Conservation (phyloP, 768 basidiomycete species). For the Lactifluus hygrophoroides region DNA sequence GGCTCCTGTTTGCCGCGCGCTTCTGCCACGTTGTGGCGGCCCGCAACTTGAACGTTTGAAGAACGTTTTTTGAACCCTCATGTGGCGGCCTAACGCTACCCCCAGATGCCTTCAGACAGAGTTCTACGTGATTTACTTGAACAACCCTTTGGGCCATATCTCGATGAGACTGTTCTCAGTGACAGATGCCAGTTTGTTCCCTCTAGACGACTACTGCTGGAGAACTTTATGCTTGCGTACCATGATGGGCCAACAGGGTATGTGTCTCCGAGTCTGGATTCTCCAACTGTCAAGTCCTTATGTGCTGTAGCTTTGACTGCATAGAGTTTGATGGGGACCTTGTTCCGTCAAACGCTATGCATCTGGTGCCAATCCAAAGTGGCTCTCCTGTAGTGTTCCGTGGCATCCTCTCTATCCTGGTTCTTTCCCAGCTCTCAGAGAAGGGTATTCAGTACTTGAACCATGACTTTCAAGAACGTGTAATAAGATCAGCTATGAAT, state of each 20-base stretch:
- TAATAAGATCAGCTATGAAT: slow-evolving; percentile 21
- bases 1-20: too few species aligned
- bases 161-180: slow-evolving; percentile 25
- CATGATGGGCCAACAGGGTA: slow-evolving; percentile 11
- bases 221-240: slow-evolving; percentile 7
- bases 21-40: neutral
- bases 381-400: slow-evolving; percentile 36
- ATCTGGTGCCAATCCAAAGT: neutral
- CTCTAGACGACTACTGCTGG: neutral
- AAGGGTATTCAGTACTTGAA: slow-evolving; percentile 36
- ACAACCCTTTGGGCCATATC: slow-evolving; percentile 29
- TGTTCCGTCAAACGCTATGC: neutral
- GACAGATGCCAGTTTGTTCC: slow-evolving; percentile 13
- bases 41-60: neutral
- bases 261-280: neutral
- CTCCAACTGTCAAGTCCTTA: neutral
- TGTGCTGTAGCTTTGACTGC: slow-evolving; percentile 2
- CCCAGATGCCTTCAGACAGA: neutral
- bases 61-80: too few species aligned
- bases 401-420: slow-evolving; percentile 40
- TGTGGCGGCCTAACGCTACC: too few species aligned
- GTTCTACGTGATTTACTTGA: slow-evolving; percentile 10
- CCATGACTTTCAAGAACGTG: slow-evolving; percentile 36
- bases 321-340: slow-evolving; percentile 2
- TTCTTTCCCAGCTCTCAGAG: slow-evolving; percentile 42